phyloP scores from a whole-genome alignment of 768 basidiomycete genomes.

The Gloeopeniophorella convolvens region DNA sequence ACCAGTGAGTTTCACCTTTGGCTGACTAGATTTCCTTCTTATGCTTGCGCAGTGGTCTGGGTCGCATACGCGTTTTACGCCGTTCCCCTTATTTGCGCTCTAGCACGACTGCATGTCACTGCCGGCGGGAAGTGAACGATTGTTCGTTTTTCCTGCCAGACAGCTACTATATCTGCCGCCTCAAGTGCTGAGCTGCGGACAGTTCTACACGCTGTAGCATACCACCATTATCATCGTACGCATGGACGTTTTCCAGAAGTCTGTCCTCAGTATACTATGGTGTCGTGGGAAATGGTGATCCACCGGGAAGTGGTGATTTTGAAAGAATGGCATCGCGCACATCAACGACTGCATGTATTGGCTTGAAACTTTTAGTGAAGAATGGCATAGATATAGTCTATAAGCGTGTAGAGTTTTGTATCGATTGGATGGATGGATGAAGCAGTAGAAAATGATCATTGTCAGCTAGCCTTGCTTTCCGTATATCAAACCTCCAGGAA shows the following conservation, averaged over 20 bases:
- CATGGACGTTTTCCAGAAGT: not conserved
- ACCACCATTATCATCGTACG: not conserved
- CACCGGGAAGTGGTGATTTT: too few relatives aligned
- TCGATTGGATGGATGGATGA: too few relatives aligned
- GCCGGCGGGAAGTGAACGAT: slow-evolving; percentile 33
- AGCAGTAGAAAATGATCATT: too few relatives aligned
- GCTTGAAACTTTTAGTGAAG: too few relatives aligned
- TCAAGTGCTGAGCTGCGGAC: slow-evolving; percentile 9
- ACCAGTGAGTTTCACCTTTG: slow-evolving; percentile 46
- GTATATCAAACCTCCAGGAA: too few relatives aligned
- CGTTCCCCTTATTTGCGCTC: slow-evolving; percentile 60
- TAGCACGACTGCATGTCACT: slow-evolving; percentile 62
- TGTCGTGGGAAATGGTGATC: too few relatives aligned
- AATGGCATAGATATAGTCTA: too few relatives aligned
- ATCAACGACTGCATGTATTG: too few relatives aligned
- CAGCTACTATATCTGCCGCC: not conserved
- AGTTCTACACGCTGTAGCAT: slow-evolving; percentile 2
- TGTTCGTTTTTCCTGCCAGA: not conserved
- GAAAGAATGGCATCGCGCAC: too few relatives aligned
- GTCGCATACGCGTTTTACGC: slow-evolving; percentile 70
- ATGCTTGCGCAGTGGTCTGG: slow-evolving; percentile 55
- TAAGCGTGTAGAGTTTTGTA: too few relatives aligned
- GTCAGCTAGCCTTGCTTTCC: too few relatives aligned
- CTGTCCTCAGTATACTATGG: too few relatives aligned
- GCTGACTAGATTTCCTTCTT: not conserved